These are phyloP conservation scores for Platanthera zijinensis DNA, from an alignment of 106 monocot species.

Conservation along the genomic window DNA sequence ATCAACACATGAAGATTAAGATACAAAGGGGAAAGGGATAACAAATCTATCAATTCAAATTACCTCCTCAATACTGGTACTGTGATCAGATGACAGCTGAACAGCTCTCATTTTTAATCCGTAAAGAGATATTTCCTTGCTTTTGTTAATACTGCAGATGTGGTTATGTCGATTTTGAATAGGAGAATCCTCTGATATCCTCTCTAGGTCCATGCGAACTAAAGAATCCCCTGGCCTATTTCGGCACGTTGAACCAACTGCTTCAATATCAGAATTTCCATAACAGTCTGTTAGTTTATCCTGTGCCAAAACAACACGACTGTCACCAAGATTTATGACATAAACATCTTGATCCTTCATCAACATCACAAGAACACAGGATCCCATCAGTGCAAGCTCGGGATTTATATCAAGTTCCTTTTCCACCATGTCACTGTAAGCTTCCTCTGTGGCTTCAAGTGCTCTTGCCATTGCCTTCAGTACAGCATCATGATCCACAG, in stretches of 20 bases:
- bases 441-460: conserved; percentile 70
- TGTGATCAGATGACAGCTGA: conserved; percentile 84
- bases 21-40: neutral
- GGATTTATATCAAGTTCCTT: conserved; percentile 66
- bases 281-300: conserved; percentile 42
- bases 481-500: conserved; percentile 77
- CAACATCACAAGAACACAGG: conserved; percentile 96
- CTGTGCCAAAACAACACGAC: conserved; percentile 86
- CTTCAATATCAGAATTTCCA: conserved; percentile 16
- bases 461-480: conserved; percentile 75
- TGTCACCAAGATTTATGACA: conserved; percentile 96
- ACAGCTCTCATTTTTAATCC: conserved; percentile 66
- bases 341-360: conserved; percentile 99
- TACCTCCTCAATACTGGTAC: conserved; percentile 84
- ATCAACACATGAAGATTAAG: neutral
- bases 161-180: conserved; percentile 56
- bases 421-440: conserved; percentile 90
- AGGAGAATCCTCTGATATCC: conserved; percentile 96
- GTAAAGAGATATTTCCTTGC: conserved; percentile 64
- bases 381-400: conserved; percentile 96
- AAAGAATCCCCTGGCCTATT: conserved; percentile 67
- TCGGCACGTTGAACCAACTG: conserved; percentile 33
- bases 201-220: conserved; percentile 76
- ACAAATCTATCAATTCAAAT: neutral
- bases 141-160: conserved; percentile 48